Evolutionary conservation across 768 basidiomycete species (phyloP).

Genomic region (Dentipellis fragilis): DNA sequence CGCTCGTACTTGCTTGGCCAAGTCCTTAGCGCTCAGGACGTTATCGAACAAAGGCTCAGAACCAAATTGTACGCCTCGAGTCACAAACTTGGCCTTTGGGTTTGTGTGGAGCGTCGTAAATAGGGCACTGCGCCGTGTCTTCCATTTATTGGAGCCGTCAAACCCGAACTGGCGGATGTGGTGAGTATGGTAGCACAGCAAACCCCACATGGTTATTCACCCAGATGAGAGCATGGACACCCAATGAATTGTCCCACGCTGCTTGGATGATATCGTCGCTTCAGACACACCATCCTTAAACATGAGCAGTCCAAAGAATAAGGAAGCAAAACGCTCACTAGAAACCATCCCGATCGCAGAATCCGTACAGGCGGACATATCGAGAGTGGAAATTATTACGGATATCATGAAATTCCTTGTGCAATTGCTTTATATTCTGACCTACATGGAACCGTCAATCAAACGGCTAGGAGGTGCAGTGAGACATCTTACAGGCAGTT

Average conservation of each 20-base stretch:
- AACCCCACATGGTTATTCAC: constrained; percentile 24
- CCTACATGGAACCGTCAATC: constrained; percentile 27
- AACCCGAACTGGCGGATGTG: constrained; percentile 20
- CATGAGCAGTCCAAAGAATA: neutral
- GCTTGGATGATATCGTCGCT: constrained; percentile 53
- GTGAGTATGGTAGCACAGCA: neutral
- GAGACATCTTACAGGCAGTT: constrained; percentile 40
- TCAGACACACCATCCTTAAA: neutral
- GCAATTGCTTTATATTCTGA: constrained; percentile 41
- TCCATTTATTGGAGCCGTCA: constrained; percentile 17
- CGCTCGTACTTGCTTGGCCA: constrained; percentile 39
- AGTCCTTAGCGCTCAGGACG: constrained; percentile 35
- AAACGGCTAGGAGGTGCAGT: neutral
- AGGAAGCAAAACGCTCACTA: constrained; percentile 22
- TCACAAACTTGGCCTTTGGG: constrained; percentile 45
- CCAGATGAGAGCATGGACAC: constrained; percentile 73
- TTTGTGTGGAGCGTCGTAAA: constrained; percentile 18
- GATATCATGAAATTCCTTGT: constrained; percentile 50
- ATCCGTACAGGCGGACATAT: constrained; percentile 46
- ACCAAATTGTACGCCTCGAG: constrained; percentile 61
- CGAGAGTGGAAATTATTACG: constrained; percentile 48
- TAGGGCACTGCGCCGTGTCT: constrained; percentile 16
- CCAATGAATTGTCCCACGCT: constrained; percentile 55
- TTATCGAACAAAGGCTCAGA: constrained; percentile 59
- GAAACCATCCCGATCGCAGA: constrained; percentile 29